phyloP scores from a whole-genome alignment of 2,329 filamentous ascomycete species.

The Fusarium acutatum region DNA sequence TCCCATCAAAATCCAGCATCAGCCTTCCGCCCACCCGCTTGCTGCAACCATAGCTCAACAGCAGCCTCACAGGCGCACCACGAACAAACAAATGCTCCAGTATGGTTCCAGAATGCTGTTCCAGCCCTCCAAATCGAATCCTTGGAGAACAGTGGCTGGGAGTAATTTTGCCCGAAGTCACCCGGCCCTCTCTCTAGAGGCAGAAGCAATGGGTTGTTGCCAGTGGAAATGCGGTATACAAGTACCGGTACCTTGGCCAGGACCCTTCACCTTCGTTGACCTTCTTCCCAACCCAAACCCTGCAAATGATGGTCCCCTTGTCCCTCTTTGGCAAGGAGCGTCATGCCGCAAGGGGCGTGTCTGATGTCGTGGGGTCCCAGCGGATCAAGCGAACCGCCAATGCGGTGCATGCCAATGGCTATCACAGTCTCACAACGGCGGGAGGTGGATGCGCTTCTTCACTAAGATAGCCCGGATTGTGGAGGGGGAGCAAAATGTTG shows the following conservation, averaged over 20 bases:
- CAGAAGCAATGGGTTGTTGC: constrained; percentile 1
- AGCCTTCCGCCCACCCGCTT: constrained; percentile 40
- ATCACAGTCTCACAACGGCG: constrained; percentile 36
- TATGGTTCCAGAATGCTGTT: constrained; percentile 11
- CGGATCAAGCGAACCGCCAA: constrained; percentile 42
- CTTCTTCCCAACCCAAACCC: constrained; percentile 32
- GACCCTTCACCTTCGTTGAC: constrained; percentile 36
- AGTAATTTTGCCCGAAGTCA: constrained; percentile 37
- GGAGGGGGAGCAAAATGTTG: constrained; percentile 31
- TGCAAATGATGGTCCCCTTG: constrained; percentile 32
- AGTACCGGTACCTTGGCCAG: constrained; percentile 36
- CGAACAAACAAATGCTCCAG: constrained; percentile 11
- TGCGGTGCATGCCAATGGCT: constrained; percentile 41
- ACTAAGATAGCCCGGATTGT: constrained; percentile 38
- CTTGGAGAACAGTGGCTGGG: constrained; percentile 8
- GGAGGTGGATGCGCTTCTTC: constrained; percentile 31
- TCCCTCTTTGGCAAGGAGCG: constrained; percentile 22
- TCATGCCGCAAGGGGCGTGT: constrained; percentile 38
- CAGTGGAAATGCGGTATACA: not conserved
- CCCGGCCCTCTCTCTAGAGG: constrained; percentile 25
- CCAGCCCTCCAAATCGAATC: constrained; percentile 21
- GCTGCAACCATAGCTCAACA: constrained; percentile 40
- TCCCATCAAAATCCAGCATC: constrained; percentile 38
- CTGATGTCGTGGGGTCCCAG: constrained; percentile 38
- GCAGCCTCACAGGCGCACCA: constrained; percentile 33